Conservation (phyloP, 2,329 filamentous ascomycete species). For the Pleurostoma richardsiae region DNA sequence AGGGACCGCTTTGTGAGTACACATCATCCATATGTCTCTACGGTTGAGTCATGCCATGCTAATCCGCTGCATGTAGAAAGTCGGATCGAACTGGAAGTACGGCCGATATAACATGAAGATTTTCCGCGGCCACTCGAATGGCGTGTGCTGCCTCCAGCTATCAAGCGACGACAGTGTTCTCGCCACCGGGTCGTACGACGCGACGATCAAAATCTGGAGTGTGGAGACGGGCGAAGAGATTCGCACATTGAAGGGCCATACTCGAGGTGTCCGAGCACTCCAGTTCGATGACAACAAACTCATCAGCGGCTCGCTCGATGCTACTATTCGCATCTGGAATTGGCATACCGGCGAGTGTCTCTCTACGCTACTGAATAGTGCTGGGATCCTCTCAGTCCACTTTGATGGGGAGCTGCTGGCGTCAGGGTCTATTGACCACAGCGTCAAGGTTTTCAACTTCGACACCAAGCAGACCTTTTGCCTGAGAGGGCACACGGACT, state of each 20-base stretch:
- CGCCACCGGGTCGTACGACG: constrained; percentile 91
- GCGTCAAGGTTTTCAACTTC: constrained; percentile 90
- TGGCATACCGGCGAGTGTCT: constrained; percentile 88
- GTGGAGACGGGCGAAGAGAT: constrained; percentile 82
- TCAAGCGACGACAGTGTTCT: constrained; percentile 72
- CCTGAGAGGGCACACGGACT: constrained; percentile 81
- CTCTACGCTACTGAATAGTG: constrained; percentile 72
- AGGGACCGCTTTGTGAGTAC: constrained; percentile 52
- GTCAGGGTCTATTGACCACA: constrained; percentile 84
- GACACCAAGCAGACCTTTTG: constrained; percentile 74
- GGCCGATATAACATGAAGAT: constrained; percentile 80
- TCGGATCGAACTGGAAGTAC: constrained; percentile 97
- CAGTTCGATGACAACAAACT: constrained; percentile 92
- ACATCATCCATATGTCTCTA: too few species aligned
- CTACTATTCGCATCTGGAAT: constrained; percentile 91
- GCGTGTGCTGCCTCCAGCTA: constrained; percentile 64
- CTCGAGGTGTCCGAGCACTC: constrained; percentile 76
- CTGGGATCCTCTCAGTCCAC: constrained; percentile 81
- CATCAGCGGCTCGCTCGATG: constrained; percentile 84
- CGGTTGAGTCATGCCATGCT: too few species aligned
- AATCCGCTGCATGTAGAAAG: constrained; percentile 41
- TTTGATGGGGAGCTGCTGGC: constrained; percentile 81
- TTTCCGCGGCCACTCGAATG: constrained; percentile 82
- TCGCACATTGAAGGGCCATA: constrained; percentile 79
- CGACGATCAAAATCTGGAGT: constrained; percentile 95